phyloP scores from a whole-genome alignment of 306 rosid genomes.

The Prunus padus region DNA sequence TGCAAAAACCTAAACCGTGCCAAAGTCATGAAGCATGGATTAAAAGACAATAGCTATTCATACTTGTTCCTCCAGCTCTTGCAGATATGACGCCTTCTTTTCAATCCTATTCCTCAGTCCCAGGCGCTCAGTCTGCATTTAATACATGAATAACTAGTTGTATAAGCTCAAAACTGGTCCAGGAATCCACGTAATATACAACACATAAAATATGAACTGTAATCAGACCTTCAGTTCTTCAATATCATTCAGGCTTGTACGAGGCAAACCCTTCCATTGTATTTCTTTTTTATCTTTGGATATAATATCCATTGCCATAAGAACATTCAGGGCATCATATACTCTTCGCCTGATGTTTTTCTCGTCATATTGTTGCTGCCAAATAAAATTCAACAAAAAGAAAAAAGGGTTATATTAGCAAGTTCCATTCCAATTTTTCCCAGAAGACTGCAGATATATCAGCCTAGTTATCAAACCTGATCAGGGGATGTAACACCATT shows the following conservation, averaged over 20 bases:
- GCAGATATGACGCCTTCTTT: slow-evolving; percentile 90
- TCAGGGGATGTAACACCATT: slow-evolving; percentile 68
- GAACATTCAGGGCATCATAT: slow-evolving; percentile 95
- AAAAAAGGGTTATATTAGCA: slow-evolving; percentile 9
- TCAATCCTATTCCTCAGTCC: slow-evolving; percentile 75
- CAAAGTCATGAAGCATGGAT: slow-evolving; percentile 9
- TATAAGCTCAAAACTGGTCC: slow-evolving; percentile 12
- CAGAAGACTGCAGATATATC: slow-evolving; percentile 13
- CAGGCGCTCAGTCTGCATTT: slow-evolving; percentile 70
- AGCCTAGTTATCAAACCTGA: slow-evolving; percentile 57
- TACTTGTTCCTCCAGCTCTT: slow-evolving; percentile 95
- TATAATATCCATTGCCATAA: slow-evolving; percentile 99
- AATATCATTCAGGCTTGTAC: slow-evolving; percentile 74
- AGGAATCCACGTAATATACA: slow-evolving; percentile 10
- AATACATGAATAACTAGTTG: slow-evolving; percentile 24
- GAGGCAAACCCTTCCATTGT: slow-evolving; percentile 99
- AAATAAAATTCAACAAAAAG: slow-evolving; percentile 24
- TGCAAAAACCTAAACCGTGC: background rate
- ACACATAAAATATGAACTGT: slow-evolving; percentile 23
- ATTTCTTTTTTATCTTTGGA: slow-evolving; percentile 98
- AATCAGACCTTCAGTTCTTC: slow-evolving; percentile 82
- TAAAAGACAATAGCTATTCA: slow-evolving; percentile 19
- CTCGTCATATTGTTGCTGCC: slow-evolving; percentile 97
- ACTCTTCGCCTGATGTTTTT: slow-evolving; percentile 95
- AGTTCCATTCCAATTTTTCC: slow-evolving; percentile 12